Base-by-base conservation (phyloP, 2,329 filamentous ascomycete genomes). In the Colletotrichum sublineola region DNA sequence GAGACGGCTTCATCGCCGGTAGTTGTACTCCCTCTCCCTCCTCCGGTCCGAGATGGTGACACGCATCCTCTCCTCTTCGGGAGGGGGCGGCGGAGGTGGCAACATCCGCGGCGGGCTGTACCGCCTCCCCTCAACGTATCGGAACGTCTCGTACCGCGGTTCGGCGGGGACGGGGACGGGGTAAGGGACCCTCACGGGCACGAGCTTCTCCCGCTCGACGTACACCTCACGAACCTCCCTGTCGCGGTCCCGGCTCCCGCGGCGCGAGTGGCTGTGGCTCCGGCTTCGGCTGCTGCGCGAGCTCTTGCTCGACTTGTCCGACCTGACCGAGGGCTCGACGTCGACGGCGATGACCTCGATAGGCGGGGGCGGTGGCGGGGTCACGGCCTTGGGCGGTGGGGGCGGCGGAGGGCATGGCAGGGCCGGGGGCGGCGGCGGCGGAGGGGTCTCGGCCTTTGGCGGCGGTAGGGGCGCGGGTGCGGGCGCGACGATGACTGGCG, bases 181-280 rank as follows among this genome's bases (percentile, higher is more conserved):
- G 2, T 86, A 81, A 9, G 81, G 83, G 55, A 81, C 77, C 12
- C 81, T 81, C 9, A 84, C 78, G 46, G 84, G 86, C 20, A 88
- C 80, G 60, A 86, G 75, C 63, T 82, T 81, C 77, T 89, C 87
- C 36, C 87, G 83, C 79, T 89, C 86, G 73, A 89, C 83, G 76
- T 86, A 82, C 62, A 87, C 81, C 77, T 89, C 86, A 57, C 65
- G 44, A 6, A 68, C 24, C 24, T 74, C 66, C 29, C 67, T 48
- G 67, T 73, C 67, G 46, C 67, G 48, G 52, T 67, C 67, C 7
- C 71, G 61, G 61, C 72, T 71, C 24, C 74, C 77, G 66, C 76
- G 76, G 72, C 77, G 77, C 40, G 63, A 67, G 73, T 78, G 79
- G 71, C 78, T 79, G 73, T 78, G 79, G 71, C 78, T 79, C 65